Conservation (phyloP, 495 filamentous ascomycete genomes). For the Penicillium ucsense region DNA sequence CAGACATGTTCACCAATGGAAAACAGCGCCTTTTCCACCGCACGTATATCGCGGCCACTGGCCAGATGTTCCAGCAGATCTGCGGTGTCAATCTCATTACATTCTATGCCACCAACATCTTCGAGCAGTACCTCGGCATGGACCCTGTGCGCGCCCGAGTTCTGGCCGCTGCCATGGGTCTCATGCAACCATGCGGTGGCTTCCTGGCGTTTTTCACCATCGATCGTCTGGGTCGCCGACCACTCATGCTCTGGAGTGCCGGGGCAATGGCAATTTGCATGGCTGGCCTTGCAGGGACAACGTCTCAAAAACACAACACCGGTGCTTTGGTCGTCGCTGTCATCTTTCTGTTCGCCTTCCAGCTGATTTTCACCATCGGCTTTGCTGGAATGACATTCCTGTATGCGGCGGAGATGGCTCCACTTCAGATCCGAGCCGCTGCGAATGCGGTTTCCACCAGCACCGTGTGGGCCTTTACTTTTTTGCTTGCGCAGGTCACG, state of each 20-base stretch:
- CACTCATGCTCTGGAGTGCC: constrained; percentile 49
- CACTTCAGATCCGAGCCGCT: constrained; percentile 53
- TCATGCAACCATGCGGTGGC: constrained; percentile 65
- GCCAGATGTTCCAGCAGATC: constrained; percentile 24
- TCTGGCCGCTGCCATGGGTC: constrained; percentile 64
- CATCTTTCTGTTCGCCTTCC: constrained; percentile 31
- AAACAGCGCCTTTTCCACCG: constrained; percentile 26
- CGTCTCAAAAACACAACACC: constrained; percentile 21
- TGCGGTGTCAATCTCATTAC: constrained; percentile 18
- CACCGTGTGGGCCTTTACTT: constrained; percentile 52
- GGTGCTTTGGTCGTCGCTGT: constrained; percentile 32
- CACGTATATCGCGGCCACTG: constrained; percentile 20
- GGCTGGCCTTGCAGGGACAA: constrained; percentile 43
- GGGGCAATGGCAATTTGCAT: constrained; percentile 51
- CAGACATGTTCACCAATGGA: constrained; percentile 23
- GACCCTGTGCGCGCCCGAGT: constrained; percentile 72
- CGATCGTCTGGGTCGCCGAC: constrained; percentile 61
- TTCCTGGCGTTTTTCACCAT: constrained; percentile 70
- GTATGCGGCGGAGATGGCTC: constrained; percentile 54
- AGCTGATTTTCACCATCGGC: constrained; percentile 37
- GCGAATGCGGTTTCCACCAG: constrained; percentile 55
- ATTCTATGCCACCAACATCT: constrained; percentile 11
- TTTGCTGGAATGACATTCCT: constrained; percentile 63
- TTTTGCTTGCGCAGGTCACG: constrained; percentile 36
- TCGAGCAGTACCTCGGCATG: constrained; percentile 45